These are phyloP conservation scores for Basidioascus undulatus DNA, from an alignment of 768 basidiomycete genomes.

Conservation along the genomic window DNA sequence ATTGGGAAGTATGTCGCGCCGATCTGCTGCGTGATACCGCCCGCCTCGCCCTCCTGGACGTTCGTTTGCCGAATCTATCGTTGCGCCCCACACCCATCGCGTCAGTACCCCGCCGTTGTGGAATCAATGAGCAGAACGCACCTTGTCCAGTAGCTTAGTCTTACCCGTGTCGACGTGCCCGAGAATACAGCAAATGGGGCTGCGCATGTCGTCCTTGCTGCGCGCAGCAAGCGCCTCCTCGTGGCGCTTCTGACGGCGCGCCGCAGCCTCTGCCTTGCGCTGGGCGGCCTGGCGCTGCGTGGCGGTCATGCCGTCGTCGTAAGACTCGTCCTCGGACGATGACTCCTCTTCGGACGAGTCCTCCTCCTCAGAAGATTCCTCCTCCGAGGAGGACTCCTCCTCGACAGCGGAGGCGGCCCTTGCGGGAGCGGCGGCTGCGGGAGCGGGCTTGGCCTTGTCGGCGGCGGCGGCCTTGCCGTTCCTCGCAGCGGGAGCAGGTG, in stretches of 20 bases:
- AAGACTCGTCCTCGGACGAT: constrained; percentile 17
- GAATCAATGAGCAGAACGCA: too few relatives aligned
- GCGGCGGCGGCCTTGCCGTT: constrained; percentile 13
- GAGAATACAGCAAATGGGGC: constrained; percentile 94
- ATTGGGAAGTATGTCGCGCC: constrained; percentile 98
- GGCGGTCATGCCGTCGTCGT: constrained; percentile 41
- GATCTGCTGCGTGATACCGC: constrained; percentile 98
- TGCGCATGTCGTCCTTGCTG: constrained; percentile 70
- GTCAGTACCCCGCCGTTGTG: too few relatives aligned
- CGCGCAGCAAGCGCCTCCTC: constrained; percentile 65
- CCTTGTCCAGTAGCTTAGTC: constrained; percentile 92
- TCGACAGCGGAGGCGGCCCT: constrained; percentile 21
- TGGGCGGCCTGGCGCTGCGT: constrained; percentile 42
- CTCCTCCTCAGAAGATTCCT: constrained; percentile 12
- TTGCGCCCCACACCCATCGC: too few relatives aligned
- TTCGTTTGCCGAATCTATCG: constrained; percentile 92
- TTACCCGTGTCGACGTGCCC: constrained; percentile 99
- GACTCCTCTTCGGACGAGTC: constrained; percentile 14
- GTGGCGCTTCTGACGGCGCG: constrained; percentile 47
- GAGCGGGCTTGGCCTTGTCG: constrained; percentile 6
- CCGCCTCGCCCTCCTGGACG: constrained; percentile 97
- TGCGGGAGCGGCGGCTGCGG: constrained; percentile 9
- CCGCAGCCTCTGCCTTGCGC: constrained; percentile 63
- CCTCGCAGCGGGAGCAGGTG: constrained; percentile 4
- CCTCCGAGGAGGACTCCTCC: constrained; percentile 17